Percentiles rank a stretch among this genome's conserved stretches.
Evolutionary conservation across 2,329 filamentous ascomycete genomes (phyloP).

Genomic region (Zymoseptoria crescenta): DNA sequence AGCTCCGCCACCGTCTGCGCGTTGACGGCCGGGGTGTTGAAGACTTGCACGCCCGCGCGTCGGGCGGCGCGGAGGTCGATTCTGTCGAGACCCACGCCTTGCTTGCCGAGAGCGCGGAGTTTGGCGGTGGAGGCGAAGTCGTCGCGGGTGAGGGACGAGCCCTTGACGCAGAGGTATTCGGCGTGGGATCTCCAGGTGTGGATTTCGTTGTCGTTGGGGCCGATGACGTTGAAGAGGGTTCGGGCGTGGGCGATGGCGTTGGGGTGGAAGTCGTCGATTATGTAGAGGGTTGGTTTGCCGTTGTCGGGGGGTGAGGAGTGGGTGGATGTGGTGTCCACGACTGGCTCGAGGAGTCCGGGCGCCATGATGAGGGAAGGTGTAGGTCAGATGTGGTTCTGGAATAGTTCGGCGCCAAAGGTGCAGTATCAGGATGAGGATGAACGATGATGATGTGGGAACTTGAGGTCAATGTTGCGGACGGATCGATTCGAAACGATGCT

Average conservation of each 20-base stretch:
- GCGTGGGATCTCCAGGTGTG: slow-evolving; percentile 37
- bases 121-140: slow-evolving; percentile 22
- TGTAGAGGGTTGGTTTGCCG: slow-evolving; percentile 13
- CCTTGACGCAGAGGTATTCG: slow-evolving; percentile 34
- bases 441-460: too few relatives aligned
- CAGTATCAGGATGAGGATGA: too few relatives aligned
- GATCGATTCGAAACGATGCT: too few relatives aligned
- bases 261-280: slow-evolving; percentile 24
- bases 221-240: slow-evolving; percentile 35
- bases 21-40: slow-evolving; percentile 43
- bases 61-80: slow-evolving; percentile 37
- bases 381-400: background rate
- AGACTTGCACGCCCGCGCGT: slow-evolving; percentile 35
- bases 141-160: slow-evolving; percentile 21
- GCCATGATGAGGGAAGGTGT: background rate
- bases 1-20: slow-evolving; percentile 30
- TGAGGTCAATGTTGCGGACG: too few relatives aligned
- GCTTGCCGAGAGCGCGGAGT: slow-evolving; percentile 40
- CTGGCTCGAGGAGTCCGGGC: slow-evolving; percentile 2
- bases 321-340: background rate
- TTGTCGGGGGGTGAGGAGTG: background rate
- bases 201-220: slow-evolving; percentile 29
- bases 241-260: slow-evolving; percentile 26
- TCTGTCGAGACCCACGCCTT: slow-evolving; percentile 43
- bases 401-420: too few relatives aligned